phyloP scores from a whole-genome alignment of 2,329 filamentous ascomycete genomes.

The Phialocephala subalpina region DNA sequence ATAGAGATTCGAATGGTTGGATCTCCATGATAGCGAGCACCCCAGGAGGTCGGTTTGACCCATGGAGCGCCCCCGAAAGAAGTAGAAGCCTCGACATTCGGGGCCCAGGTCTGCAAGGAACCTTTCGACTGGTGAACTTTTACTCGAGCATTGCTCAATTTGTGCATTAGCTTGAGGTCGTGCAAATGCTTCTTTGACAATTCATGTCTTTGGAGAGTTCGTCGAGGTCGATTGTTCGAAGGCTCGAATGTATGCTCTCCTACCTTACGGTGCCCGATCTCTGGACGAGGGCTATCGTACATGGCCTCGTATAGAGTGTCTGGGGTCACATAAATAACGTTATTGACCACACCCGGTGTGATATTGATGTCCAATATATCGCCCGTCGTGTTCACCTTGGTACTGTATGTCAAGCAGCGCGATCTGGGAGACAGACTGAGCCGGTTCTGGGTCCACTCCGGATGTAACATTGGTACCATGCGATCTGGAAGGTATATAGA shows the following conservation, averaged over 20 bases:
- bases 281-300: background rate
- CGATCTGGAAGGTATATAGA: conserved; percentile 68
- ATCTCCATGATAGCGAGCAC: conserved; percentile 30
- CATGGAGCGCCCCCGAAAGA: conserved; percentile 29
- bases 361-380: conserved; percentile 62
- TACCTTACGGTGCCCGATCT: background rate
- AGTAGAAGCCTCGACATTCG: conserved; percentile 20
- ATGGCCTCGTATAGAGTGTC: conserved; percentile 52
- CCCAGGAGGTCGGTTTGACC: conserved; percentile 11
- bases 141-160: conserved; percentile 52
- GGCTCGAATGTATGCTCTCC: conserved; percentile 9
- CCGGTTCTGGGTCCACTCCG: conserved; percentile 53
- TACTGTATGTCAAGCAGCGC: conserved; percentile 69
- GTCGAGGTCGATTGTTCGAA: background rate
- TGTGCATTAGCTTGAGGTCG: conserved; percentile 57
- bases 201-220: background rate
- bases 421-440: conserved; percentile 62
- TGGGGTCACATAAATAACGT: conserved; percentile 66
- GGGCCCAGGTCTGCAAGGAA: conserved; percentile 9
- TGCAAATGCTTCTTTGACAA: conserved; percentile 52
- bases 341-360: conserved; percentile 58
- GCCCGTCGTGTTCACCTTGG: conserved; percentile 61
- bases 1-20: conserved; percentile 38
- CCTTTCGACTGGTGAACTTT: conserved; percentile 28
- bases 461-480: conserved; percentile 64